Base-by-base conservation (phyloP, 2,329 filamentous ascomycete genomes). In the Aspergillus ustus region DNA sequence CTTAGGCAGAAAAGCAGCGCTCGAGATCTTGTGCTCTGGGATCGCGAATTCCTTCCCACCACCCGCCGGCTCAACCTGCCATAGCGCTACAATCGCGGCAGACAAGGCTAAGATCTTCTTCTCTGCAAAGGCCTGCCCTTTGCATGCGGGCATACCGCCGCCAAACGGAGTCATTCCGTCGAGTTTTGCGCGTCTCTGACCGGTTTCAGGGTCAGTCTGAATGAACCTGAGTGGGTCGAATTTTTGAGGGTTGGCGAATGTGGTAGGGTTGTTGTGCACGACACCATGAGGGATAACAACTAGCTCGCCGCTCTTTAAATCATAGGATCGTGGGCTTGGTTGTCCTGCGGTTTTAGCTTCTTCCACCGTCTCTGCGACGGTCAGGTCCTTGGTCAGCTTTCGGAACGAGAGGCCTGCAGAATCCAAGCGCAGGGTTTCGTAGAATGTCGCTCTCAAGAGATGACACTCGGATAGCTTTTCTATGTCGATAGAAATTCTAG, bases 31-130 rank as follows among this genome's bases (percentile, higher is more conserved):
- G 69, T 80, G 79, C 45, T 73, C 75, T 0, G 87, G 87, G 48
- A 88, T 76, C 19, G 76, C 76, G 81, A 85, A 86, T 0, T 73
- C 75, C 7, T 74, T 74, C 7, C 74, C 75, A 17, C 78, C 78
- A 52, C 72, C 72, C 0, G 74, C 77, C 0, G 83, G 78, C 57
- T 83, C 75, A 60, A 88, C 81, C 48, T 87, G 82, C 84, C 85
- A 88, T 67, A 85, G 78, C 6, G 79, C 75, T 20, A 87, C 68
- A 22, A 88, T 79, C 1, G 81, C 79, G 17, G 84, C 84, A 1
- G 80, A 78, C 49, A 85, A 81, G 25, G 81, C 72, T 48, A 87
- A 66, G 19, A 81, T 78, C 67, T 83, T 79, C 52, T 80, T 77
- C 67, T 85, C 80, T 2, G 82, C 83, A 62, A 85, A 83, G 2